phyloP scores from a whole-genome alignment of 176 grass and related monocot species.

The Elaeis guineensis region DNA sequence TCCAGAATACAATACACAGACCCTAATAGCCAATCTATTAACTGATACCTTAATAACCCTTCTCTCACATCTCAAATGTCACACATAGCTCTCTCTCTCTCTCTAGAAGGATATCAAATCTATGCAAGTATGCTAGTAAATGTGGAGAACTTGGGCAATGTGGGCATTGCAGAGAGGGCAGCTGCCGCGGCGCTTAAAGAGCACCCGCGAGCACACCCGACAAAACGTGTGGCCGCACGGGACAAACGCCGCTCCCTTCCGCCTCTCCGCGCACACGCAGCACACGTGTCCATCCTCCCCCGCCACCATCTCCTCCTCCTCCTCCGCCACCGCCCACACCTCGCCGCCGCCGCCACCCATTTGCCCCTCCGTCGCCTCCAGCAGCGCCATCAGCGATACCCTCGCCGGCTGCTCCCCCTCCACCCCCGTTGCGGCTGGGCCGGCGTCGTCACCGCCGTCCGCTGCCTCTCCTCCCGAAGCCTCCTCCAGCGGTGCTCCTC shows the following conservation, averaged over 20 bases:
- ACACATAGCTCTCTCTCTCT: no score
- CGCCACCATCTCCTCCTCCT: background rate
- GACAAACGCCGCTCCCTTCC: constrained; percentile 14
- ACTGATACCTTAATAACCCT: no score
- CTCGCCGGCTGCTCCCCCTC: background rate
- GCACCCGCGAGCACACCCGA: constrained; percentile 4
- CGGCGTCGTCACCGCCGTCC: no score
- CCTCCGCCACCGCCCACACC: background rate
- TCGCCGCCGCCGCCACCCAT: no score
- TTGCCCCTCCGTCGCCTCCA: constrained; percentile 3
- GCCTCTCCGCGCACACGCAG: constrained; percentile 13
- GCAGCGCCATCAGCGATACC: background rate
- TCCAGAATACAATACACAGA: no score
- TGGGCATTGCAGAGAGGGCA: constrained; percentile 8
- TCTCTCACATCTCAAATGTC: no score
- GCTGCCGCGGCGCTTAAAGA: background rate
- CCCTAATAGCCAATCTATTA: no score
- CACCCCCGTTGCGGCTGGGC: no score
- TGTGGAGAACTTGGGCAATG: background rate
- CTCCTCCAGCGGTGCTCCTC: no score
- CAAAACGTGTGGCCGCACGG: constrained; percentile 19
- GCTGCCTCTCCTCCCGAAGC: no score
- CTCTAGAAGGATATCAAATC: no score
- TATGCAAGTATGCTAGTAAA: background rate
- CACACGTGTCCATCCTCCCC: background rate